Conservation (phyloP, 345 rosid genomes). For the Boechera retrofracta region DNA sequence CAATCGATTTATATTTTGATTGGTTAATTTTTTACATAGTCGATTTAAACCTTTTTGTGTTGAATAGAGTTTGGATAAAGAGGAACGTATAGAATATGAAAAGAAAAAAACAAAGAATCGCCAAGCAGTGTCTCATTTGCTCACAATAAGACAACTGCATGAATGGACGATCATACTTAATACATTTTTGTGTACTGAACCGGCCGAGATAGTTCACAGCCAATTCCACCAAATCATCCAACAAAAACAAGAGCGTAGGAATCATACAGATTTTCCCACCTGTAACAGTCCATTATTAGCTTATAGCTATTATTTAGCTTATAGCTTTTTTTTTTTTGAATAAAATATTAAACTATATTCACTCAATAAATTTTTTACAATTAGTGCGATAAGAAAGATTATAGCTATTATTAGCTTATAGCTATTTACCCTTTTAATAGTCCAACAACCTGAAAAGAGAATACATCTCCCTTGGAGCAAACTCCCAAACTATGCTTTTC, state of each 20-base stretch:
- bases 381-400: no score
- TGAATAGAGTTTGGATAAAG: neutral
- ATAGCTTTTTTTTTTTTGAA: neutral
- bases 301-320: slow-evolving; percentile 6
- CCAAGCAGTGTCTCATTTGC: neutral
- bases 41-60: neutral
- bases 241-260: neutral
- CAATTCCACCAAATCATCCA: neutral
- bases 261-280: neutral
- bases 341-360: no score
- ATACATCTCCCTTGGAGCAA: slow-evolving; percentile 48
- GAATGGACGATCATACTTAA: neutral
- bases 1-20: no score
- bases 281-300: slow-evolving; percentile 3
- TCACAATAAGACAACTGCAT: neutral
- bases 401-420: neutral
- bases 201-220: neutral
- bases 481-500: slow-evolving; percentile 45
- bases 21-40: no score
- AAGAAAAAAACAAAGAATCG: neutral
- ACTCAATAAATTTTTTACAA: no score
- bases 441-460: slow-evolving; percentile 41
- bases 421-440: slow-evolving; percentile 10
- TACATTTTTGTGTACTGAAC: neutral
- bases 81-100: neutral